Evolutionary conservation across 257 asterid genomes (phyloP).

Genomic region (Solanum gandarillasii): DNA sequence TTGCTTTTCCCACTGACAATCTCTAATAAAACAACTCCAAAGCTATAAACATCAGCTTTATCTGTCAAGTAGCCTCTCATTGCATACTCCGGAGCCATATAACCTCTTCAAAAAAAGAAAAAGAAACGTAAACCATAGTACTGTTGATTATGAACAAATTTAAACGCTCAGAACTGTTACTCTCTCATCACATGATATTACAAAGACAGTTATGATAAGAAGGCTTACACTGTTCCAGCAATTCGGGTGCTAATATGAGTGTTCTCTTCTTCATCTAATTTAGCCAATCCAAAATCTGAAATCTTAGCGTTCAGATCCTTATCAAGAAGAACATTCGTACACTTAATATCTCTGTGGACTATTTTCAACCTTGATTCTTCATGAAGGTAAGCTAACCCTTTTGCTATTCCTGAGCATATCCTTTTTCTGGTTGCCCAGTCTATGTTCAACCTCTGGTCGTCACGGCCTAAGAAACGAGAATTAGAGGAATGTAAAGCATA

Average conservation of each 20-base stretch:
- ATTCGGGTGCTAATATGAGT: conserved; percentile 43
- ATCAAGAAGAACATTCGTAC: conserved; percentile 33
- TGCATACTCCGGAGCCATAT: conserved; percentile 43
- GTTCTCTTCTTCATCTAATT: conserved; percentile 36
- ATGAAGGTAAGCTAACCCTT: conserved; percentile 35
- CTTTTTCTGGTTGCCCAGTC: conserved; percentile 30
- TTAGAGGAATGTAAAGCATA: background rate
- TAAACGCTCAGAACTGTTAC: background rate
- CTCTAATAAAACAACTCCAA: conserved; percentile 33
- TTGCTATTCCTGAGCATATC: conserved; percentile 32
- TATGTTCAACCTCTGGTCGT: conserved; percentile 19
- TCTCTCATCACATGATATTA: background rate
- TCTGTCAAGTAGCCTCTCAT: conserved; percentile 45
- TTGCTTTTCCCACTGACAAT: conserved; percentile 43
- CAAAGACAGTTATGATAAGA: background rate
- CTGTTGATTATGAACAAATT: background rate
- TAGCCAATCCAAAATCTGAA: conserved; percentile 42
- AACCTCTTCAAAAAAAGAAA: conserved; percentile 16
- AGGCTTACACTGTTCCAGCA: conserved; percentile 36
- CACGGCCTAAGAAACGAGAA: conserved; percentile 7
- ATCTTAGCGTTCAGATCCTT: conserved; percentile 34
- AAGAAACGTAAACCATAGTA: background rate
- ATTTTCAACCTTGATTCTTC: conserved; percentile 39
- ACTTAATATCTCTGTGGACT: conserved; percentile 36
- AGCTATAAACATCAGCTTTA: conserved; percentile 41